Conservation (phyloP, 2,329 filamentous ascomycete genomes). For the Xylariaceae sp. region DNA sequence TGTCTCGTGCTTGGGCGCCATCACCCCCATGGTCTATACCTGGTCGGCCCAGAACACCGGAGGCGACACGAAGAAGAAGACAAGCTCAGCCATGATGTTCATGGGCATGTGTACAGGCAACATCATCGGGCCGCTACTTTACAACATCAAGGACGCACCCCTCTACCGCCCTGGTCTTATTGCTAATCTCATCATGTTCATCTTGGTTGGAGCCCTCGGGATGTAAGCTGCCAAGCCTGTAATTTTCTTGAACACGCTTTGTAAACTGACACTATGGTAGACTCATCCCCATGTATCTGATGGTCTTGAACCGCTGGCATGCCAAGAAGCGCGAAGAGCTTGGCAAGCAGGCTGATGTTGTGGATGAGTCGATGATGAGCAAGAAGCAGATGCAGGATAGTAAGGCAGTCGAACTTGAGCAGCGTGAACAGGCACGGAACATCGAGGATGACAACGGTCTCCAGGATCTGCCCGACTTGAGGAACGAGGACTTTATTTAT, state of each 20-base stretch:
- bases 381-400: slow-evolving; percentile 30
- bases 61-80: slow-evolving; percentile 64
- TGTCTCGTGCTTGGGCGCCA: slow-evolving; percentile 33
- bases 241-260: neutral
- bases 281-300: slow-evolving; percentile 32
- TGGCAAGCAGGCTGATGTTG: slow-evolving; percentile 46
- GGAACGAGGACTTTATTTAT: slow-evolving; percentile 65
- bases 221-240: slow-evolving; percentile 20
- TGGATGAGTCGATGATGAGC: slow-evolving; percentile 37
- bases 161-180: slow-evolving; percentile 52
- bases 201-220: slow-evolving; percentile 47
- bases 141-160: slow-evolving; percentile 55
- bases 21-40: slow-evolving; percentile 52
- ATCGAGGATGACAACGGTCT: slow-evolving; percentile 43
- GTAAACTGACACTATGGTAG: slow-evolving; percentile 7
- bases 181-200: slow-evolving; percentile 57
- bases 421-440: slow-evolving; percentile 28
- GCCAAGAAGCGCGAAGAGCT: slow-evolving; percentile 35
- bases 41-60: slow-evolving; percentile 57
- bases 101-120: slow-evolving; percentile 60
- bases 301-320: slow-evolving; percentile 48
- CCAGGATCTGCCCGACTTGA: slow-evolving; percentile 57
- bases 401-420: slow-evolving; percentile 20
- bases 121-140: slow-evolving; percentile 60
- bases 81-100: slow-evolving; percentile 57